Percentiles rank a stretch among this genome's conserved stretches.
Evolutionary conservation across 2,329 filamentous ascomycete species (phyloP).

Genomic region (Ophiostoma australiae): DNA sequence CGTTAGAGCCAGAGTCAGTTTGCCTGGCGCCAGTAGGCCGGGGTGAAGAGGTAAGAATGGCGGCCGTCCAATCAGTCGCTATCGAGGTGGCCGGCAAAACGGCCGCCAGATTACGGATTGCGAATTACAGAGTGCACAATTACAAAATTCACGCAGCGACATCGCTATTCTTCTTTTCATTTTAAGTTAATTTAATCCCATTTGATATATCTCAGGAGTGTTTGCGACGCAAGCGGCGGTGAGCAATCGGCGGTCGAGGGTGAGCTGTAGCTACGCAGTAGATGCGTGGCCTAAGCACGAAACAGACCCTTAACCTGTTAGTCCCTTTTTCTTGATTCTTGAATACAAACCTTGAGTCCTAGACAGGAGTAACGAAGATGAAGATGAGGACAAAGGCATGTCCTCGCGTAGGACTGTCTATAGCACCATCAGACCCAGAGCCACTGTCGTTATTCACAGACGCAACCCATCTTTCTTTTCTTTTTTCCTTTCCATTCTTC

Average conservation of each 20-base stretch:
- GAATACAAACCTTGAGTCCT: too few species aligned
- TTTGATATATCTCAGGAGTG: too few species aligned
- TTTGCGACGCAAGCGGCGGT: neutral
- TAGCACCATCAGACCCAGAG: too few species aligned
- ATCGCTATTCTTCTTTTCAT: neutral
- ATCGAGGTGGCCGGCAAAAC: neutral
- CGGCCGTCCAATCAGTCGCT: neutral
- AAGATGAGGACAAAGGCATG: too few species aligned
- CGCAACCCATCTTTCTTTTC: neutral
- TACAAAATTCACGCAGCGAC: neutral
- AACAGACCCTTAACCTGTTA: too few species aligned
- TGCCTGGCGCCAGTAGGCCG: neutral
- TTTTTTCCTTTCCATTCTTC: neutral
- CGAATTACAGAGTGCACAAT: too few species aligned
- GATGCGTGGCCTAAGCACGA: neutral
- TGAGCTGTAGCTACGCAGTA: neutral
- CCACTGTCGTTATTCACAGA: too few species aligned
- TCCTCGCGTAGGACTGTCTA: too few species aligned
- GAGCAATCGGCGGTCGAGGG: neutral
- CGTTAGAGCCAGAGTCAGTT: neutral
- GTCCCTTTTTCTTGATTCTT: too few species aligned
- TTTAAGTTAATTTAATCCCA: neutral
- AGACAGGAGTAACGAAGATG: too few species aligned
- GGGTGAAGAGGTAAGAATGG: neutral
- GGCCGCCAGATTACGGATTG: neutral